These are phyloP conservation scores for Diospyros lotus DNA, from an alignment of 148 eudicot species.

Conservation along the genomic window DNA sequence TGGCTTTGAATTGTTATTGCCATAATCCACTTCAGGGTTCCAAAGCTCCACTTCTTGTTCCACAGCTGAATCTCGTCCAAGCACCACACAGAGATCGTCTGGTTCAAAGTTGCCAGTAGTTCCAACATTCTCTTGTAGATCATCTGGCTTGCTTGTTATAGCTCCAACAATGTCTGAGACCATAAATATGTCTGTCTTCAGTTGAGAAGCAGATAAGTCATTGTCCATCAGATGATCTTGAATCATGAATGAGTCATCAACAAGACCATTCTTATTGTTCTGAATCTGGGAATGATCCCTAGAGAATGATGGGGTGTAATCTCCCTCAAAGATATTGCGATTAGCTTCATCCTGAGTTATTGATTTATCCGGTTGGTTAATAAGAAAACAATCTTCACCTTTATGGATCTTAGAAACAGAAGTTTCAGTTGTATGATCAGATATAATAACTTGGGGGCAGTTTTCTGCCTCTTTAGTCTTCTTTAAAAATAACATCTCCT, in stretches of 20 bases:
- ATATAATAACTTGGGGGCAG: constrained; percentile 21
- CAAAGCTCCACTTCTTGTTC: constrained; percentile 46
- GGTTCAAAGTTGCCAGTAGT: constrained; percentile 44
- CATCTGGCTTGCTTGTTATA: constrained; percentile 18
- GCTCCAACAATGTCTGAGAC: constrained; percentile 45
- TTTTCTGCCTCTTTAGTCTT: constrained; percentile 32
- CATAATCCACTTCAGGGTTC: constrained; percentile 64
- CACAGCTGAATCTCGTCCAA: constrained; percentile 43
- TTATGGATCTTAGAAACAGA: constrained; percentile 33
- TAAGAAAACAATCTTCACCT: constrained; percentile 56
- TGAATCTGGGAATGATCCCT: constrained; percentile 21
- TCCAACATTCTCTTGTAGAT: constrained; percentile 28
- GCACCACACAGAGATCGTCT: constrained; percentile 64
- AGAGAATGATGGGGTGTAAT: constrained; percentile 24
- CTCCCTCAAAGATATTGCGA: constrained; percentile 37
- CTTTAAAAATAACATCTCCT: constrained; percentile 46
- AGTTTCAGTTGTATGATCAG: constrained; percentile 33
- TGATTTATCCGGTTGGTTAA: constrained; percentile 31
- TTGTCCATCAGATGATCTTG: constrained; percentile 32
- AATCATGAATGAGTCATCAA: constrained; percentile 75
- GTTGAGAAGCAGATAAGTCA: constrained; percentile 24
- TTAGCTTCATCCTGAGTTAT: constrained; percentile 20
- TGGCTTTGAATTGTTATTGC: constrained; percentile 20
- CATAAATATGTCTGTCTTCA: constrained; percentile 40
- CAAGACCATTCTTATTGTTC: constrained; percentile 27